Conservation (phyloP, 345 rosid genomes). For the Theobroma cacao region DNA sequence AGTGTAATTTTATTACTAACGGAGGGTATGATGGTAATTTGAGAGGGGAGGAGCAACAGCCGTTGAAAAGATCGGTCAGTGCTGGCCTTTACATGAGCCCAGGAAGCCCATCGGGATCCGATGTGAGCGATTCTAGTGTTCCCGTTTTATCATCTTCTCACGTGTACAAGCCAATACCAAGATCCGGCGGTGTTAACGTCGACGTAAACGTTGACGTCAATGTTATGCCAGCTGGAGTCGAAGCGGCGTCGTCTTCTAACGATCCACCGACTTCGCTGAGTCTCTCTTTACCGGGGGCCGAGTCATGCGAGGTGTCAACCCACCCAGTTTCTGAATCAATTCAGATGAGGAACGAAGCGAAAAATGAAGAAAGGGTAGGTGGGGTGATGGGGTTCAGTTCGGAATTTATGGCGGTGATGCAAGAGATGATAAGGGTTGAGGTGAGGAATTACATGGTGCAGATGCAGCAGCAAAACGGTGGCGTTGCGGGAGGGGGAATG, state of each 20-base stretch:
- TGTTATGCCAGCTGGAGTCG: conserved; percentile 18
- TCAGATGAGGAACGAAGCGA: conserved; percentile 6
- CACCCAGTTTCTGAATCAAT: conserved; percentile 34
- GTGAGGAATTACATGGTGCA: conserved; percentile 84
- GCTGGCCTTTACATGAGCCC: conserved; percentile 59
- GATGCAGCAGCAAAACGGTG: conserved; percentile 34
- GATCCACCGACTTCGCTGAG: conserved; percentile 74
- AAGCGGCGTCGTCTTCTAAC: conserved; percentile 42
- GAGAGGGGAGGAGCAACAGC: conserved; percentile 34
- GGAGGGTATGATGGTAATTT: conserved; percentile 59
- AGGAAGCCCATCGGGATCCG: conserved; percentile 78
- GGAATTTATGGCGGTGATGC: conserved; percentile 79
- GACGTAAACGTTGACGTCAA: conserved; percentile 30
- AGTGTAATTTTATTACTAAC: conserved; percentile 25
- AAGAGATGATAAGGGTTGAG: conserved; percentile 89
- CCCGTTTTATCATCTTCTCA: conserved; percentile 43
- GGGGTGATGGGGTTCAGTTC: conserved; percentile 53
- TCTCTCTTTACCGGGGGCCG: conserved; percentile 61
- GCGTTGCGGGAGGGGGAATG: conserved; percentile 39
- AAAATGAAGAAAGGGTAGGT: conserved; percentile 20
- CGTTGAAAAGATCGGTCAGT: conserved; percentile 74
- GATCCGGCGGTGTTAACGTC: conserved; percentile 44
- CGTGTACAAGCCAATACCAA: conserved; percentile 46
- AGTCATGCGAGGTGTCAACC: conserved; percentile 39
- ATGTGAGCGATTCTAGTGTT: conserved; percentile 62